phyloP scores from a whole-genome alignment of 768 basidiomycete genomes.

The Coprinopsis strossmayeri region DNA sequence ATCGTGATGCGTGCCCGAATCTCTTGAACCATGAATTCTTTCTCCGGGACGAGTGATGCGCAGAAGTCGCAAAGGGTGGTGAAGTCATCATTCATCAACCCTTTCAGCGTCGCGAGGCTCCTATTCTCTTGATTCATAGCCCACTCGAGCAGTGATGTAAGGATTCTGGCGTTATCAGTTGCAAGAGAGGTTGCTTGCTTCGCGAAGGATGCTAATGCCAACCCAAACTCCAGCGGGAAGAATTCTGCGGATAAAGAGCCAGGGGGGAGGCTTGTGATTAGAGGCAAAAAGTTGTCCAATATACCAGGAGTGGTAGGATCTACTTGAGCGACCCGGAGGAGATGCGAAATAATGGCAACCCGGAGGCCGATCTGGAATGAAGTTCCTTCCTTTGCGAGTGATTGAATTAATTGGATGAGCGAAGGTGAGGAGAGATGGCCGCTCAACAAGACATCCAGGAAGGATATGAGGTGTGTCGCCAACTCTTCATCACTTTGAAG shows the following conservation, averaged over 20 bases:
- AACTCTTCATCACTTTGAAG: constrained; percentile 39
- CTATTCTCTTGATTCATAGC: constrained; percentile 37
- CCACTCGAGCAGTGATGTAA: constrained; percentile 50
- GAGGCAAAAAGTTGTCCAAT: constrained; percentile 20
- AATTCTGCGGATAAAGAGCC: constrained; percentile 20
- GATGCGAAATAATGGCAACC: constrained; percentile 25
- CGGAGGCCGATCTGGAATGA: constrained; percentile 24
- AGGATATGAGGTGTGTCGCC: constrained; percentile 30
- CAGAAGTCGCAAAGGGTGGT: constrained; percentile 38
- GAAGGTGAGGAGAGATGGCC: constrained; percentile 38
- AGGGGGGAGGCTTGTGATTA: constrained; percentile 19
- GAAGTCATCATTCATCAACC: constrained; percentile 42
- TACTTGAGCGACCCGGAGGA: constrained; percentile 24
- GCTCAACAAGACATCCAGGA: constrained; percentile 42
- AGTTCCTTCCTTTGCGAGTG: constrained; percentile 18
- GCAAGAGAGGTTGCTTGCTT: constrained; percentile 23
- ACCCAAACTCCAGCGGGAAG: constrained; percentile 29
- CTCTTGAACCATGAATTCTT: constrained; percentile 16
- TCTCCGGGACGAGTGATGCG: constrained; percentile 17
- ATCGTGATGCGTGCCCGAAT: constrained; percentile 26
- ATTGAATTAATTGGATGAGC: constrained; percentile 35
- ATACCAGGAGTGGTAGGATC: constrained; percentile 20
- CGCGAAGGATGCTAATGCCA: constrained; percentile 23
- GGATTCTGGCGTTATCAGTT: constrained; percentile 27
- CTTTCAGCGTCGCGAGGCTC: constrained; percentile 39